These are phyloP conservation scores for Hypseocharis bilobata DNA, from an alignment of 441 rosid species.

Conservation along the genomic window DNA sequence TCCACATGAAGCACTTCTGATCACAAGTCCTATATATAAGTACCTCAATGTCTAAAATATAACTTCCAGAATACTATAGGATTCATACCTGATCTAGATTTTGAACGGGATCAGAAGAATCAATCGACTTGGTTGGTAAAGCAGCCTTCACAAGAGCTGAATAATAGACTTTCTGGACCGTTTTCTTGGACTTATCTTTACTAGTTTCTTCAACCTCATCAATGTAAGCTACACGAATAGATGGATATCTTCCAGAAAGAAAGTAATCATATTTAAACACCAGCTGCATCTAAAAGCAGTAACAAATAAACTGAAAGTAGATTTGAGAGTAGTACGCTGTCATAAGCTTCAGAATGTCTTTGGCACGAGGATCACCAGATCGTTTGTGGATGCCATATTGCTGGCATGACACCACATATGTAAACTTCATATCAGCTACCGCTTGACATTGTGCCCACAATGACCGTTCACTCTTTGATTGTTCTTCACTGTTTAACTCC, in stretches of 20 bases:
- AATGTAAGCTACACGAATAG: constrained; percentile 96
- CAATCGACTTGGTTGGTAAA: constrained; percentile 60
- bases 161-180: constrained; percentile 52
- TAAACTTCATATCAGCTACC: constrained; percentile 93
- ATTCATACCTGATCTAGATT: constrained; percentile 76
- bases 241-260: constrained; percentile 57
- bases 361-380: constrained; percentile 74
- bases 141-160: constrained; percentile 84
- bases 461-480: constrained; percentile 65
- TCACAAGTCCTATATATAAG: too few relatives aligned
- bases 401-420: constrained; percentile 93
- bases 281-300: constrained; percentile 13
- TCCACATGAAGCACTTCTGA: too few relatives aligned
- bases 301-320: constrained; percentile 3
- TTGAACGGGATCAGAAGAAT: constrained; percentile 67
- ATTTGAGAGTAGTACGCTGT: constrained; percentile 40
- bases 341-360: constrained; percentile 84
- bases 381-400: constrained; percentile 88
- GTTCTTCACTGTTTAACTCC: constrained; percentile 59
- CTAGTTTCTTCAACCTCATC: constrained; percentile 93
- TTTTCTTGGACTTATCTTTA: constrained; percentile 51
- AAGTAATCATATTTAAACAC: neutral
- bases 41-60: too few relatives aligned
- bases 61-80: too few relatives aligned
- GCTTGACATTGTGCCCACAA: constrained; percentile 88